Conservation (phyloP, 2,329 filamentous ascomycete species). For the Trichoderma citrinoviride region DNA sequence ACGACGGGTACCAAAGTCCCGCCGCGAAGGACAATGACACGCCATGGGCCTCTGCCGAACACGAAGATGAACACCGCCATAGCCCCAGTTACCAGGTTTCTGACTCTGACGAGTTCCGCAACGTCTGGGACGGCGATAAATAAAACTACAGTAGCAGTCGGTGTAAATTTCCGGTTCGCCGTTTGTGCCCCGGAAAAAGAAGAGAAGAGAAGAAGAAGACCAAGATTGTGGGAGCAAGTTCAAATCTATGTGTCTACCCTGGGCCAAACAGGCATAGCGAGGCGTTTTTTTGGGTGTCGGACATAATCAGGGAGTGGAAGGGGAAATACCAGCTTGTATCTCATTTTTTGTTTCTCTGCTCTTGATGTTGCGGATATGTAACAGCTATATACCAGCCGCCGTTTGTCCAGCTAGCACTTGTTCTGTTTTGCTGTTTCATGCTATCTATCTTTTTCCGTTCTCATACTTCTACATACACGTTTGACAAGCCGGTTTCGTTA, state of each 20-base stretch:
- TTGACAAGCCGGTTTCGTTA: not conserved
- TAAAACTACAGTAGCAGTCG: not conserved
- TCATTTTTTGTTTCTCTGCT: not conserved
- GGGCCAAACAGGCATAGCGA: slow-evolving; percentile 28
- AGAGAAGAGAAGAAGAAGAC: too few species aligned
- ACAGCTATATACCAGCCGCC: slow-evolving; percentile 5
- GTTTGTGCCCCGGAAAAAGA: not conserved
- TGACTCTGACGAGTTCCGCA: slow-evolving; percentile 45
- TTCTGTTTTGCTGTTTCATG: not conserved
- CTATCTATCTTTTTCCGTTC: not conserved
- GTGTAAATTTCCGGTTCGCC: not conserved
- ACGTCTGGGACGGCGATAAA: slow-evolving; percentile 41
- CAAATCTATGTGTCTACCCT: slow-evolving; percentile 12
- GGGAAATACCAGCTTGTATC: slow-evolving; percentile 1
- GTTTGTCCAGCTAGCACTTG: not conserved
- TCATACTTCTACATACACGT: too few species aligned
- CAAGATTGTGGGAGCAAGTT: not conserved
- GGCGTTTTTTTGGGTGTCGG: slow-evolving; percentile 27
- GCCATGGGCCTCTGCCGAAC: slow-evolving; percentile 8
- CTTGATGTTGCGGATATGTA: slow-evolving; percentile 17
- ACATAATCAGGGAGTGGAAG: not conserved
- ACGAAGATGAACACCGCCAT: slow-evolving; percentile 22
- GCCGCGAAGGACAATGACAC: slow-evolving; percentile 24
- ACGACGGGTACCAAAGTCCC: slow-evolving; percentile 1
- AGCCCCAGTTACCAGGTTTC: slow-evolving; percentile 32